Conservation (phyloP, 257 asterid species). For the Gardenia jasminoides region DNA sequence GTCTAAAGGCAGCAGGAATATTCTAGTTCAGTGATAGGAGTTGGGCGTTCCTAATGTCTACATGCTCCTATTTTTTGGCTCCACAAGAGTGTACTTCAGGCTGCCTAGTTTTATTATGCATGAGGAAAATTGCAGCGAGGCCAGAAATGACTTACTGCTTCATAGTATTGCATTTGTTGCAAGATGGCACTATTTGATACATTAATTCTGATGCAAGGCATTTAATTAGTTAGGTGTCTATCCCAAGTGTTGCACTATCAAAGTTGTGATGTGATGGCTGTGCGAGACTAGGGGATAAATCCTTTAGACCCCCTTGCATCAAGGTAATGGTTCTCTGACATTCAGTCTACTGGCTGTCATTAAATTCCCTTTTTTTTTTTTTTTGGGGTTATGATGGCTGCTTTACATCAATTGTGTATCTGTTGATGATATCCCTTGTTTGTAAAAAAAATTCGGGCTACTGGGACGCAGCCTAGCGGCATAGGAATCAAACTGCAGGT, state of each 20-base stretch:
- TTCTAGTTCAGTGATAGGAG: background rate
- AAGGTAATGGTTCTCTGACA: background rate
- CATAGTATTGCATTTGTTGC: background rate
- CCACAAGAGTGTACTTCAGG: background rate
- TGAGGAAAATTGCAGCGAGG: background rate
- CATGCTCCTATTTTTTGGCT: background rate
- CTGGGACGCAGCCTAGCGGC: background rate
- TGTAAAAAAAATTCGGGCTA: background rate
- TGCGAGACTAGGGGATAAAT: background rate
- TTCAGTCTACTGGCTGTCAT: background rate
- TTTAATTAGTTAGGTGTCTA: background rate
- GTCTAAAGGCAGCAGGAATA: slow-evolving; percentile 17
- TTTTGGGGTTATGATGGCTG: too few species aligned
- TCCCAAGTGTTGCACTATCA: background rate
- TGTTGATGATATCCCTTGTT: too few species aligned
- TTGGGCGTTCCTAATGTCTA: background rate
- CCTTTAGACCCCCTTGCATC: background rate
- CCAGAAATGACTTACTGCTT: background rate
- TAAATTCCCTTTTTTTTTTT: too few species aligned
- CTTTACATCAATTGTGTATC: background rate
- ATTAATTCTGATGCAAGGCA: background rate
- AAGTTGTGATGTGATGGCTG: background rate
- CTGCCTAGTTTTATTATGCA: background rate
- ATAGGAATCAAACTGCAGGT: too few species aligned
- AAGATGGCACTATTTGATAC: background rate